A percentile compares a stretch with the other conserved stretches of the same genome.
phyloP scores from a whole-genome alignment of 768 basidiomycete species.

The Trametes sanguinea region DNA sequence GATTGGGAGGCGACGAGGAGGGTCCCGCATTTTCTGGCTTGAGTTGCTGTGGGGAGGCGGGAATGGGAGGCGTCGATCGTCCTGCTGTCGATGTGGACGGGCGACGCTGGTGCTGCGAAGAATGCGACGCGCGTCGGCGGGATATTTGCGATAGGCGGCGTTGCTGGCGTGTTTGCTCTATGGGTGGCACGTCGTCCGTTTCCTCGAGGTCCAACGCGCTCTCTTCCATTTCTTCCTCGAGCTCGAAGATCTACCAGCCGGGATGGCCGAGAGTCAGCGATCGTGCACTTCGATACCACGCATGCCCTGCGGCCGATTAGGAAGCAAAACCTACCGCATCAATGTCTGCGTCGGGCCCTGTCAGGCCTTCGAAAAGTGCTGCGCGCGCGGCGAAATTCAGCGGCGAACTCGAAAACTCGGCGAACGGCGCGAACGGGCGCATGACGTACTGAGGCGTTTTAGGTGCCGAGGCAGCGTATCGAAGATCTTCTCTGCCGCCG shows the following conservation, averaged over 20 bases:
- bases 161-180: slow-evolving; percentile 27
- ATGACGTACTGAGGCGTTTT: slow-evolving; percentile 68
- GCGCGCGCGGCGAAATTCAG: neutral
- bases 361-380: slow-evolving; percentile 82
- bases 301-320: neutral
- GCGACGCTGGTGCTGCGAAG: slow-evolving; percentile 7
- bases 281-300: neutral
- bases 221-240: slow-evolving; percentile 65
- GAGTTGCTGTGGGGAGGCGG: slow-evolving; percentile 2
- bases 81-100: slow-evolving; percentile 4
- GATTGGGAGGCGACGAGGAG: slow-evolving; percentile 2
- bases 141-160: slow-evolving; percentile 36
- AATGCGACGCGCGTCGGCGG: slow-evolving; percentile 15
- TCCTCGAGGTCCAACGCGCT: slow-evolving; percentile 59
- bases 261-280: neutral
- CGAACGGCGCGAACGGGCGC: neutral
- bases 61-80: slow-evolving; percentile 4
- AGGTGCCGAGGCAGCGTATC: slow-evolving; percentile 78
- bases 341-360: slow-evolving; percentile 73
- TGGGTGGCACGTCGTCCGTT: slow-evolving; percentile 27
- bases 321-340: slow-evolving; percentile 55
- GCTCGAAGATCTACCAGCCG: slow-evolving; percentile 66
- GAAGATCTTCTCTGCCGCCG: slow-evolving; percentile 65
- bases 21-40: slow-evolving; percentile 3
- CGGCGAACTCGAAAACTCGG: neutral